Conservation (phyloP, 1,284 basidiomycete genomes). For the Cronartium quercuum region DNA sequence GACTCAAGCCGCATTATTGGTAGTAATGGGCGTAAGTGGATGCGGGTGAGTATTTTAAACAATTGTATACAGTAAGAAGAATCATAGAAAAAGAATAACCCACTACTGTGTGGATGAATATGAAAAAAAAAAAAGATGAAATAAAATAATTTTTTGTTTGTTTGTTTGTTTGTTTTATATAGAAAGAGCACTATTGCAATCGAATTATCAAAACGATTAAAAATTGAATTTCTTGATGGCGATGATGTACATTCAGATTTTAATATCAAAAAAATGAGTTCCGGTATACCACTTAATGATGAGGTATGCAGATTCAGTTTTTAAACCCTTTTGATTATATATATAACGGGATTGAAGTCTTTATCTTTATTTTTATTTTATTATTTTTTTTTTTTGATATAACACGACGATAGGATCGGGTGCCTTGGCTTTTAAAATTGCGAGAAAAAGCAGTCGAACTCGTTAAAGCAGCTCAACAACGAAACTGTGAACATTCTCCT, state of each 20-base stretch:
- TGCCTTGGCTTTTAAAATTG: constrained; percentile 45
- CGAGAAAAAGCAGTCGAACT: constrained; percentile 42
- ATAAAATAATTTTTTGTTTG: no score
- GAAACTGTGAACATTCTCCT: neutral
- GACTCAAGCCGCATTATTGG: no score
- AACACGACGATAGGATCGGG: constrained; percentile 42
- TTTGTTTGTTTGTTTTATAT: constrained; percentile 11
- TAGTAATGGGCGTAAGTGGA: constrained; percentile 33
- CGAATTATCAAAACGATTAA: constrained; percentile 40
- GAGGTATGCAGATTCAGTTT: constrained; percentile 13
- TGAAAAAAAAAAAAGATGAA: no score
- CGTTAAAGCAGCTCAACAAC: neutral
- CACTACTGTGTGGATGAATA: no score
- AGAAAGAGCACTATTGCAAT: constrained; percentile 45
- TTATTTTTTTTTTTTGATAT: no score
- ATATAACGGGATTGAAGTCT: neutral
- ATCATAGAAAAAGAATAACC: no score
- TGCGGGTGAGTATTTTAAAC: neutral
- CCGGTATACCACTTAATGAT: constrained; percentile 44
- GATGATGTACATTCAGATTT: constrained; percentile 45
- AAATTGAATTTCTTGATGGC: constrained; percentile 45
- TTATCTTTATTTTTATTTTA: neutral
- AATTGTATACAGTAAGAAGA: no score
- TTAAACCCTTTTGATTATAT: neutral
- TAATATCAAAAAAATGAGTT: constrained; percentile 46